Percentiles rank a stretch among this genome's conserved stretches.
Evolutionary conservation across 2,329 filamentous ascomycete genomes (phyloP).

Genomic region (Fusarium concolor): DNA sequence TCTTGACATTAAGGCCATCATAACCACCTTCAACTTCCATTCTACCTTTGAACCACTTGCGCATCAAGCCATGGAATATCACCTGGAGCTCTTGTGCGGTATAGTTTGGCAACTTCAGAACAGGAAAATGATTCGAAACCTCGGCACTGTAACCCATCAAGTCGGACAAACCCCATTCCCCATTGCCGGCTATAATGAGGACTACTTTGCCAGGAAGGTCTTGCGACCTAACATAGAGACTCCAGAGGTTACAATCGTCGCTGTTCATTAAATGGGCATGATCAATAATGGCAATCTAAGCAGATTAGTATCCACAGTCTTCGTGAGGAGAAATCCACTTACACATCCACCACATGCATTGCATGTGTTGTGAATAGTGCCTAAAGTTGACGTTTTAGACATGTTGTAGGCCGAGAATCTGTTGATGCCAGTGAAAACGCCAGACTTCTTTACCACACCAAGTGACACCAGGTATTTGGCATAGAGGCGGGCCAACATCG

Average conservation of each 20-base stretch:
- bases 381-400: constrained; percentile 51
- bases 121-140: constrained; percentile 45
- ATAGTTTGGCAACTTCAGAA: constrained; percentile 74
- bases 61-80: constrained; percentile 68
- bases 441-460: constrained; percentile 50
- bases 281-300: constrained; percentile 47
- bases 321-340: constrained; percentile 29
- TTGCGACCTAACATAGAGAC: constrained; percentile 43
- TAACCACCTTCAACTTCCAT: constrained; percentile 72
- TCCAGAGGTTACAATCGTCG: constrained; percentile 47
- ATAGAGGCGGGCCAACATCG: constrained; percentile 47
- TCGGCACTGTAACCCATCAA: constrained; percentile 67
- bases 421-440: constrained; percentile 56
- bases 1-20: constrained; percentile 70
- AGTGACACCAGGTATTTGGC: constrained; percentile 47
- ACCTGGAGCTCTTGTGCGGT: constrained; percentile 68
- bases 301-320: constrained; percentile 12
- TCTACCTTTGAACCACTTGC: constrained; percentile 61
- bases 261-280: constrained; percentile 47
- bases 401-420: constrained; percentile 47
- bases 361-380: constrained; percentile 56
- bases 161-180: constrained; percentile 66
- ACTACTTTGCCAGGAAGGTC: constrained; percentile 47
- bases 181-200: constrained; percentile 47
- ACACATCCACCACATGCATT: constrained; percentile 68